Base-by-base conservation (phyloP, 441 rosid species). In the Bocquillonia castaneifolia region DNA sequence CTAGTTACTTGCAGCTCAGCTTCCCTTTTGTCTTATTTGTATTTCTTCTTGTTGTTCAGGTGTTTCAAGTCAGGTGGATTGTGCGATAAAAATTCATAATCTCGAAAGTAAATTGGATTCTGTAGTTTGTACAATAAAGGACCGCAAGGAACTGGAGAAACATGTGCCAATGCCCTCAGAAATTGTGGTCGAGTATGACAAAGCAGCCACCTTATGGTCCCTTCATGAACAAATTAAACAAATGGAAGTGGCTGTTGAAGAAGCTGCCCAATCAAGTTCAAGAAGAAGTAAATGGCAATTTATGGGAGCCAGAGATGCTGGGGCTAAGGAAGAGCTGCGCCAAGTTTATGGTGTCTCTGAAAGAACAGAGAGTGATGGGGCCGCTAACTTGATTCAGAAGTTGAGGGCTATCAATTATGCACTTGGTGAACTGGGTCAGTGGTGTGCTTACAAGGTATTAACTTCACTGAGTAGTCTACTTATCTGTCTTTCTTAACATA, bases 291-390 rank as follows among this genome's bases (percentile, higher is more conserved):
- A 94, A 80, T 94, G 99, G 99, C 98, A 94, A 65, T 94, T 94
- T 77, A 94, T 94, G 99, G 99, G 99, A 74, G 99, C 99, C 59
- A 88, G 99, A 78, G 99, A 94, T 82, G 99, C 99, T 70, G 99
- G 99, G 70, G 90, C 97, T 1, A 94, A 88, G 83, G 99, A 94
- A 75, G 98, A 92, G 78, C 74, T 94, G 65, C 94, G 87, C 68
- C 97, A 94, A 78, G 96, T 94, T 77, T 94, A 94, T 75, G 99
- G 99, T 44, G 98, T 93, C 44, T 90, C 98, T 69, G 99, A 94
- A 80, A 87, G 97, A 83, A 90, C 99, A 6, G 99, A 94, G 72
- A 88, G 98, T 80, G 99, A 94, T 52, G 99, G 99, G 69, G 99
- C 98, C 47, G 98, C 96, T 74, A 92, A 90, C 80, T 84, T 94